Base-by-base conservation (phyloP, 169 alveolate genomes). In the Plasmodium gallinaceum region DNA sequence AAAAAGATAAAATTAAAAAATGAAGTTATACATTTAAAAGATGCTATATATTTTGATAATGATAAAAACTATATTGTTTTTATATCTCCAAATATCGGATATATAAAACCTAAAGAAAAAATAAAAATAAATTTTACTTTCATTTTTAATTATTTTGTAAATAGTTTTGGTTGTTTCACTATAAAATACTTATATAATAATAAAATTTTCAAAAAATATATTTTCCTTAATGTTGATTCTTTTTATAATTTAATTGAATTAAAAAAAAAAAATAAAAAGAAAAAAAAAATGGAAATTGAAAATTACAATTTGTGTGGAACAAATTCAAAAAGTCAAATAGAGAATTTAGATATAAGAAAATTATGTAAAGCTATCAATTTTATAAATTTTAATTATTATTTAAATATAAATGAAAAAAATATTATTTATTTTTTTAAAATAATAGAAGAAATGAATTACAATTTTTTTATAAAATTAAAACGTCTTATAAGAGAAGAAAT, bases 101-200 rank as follows among this genome's bases (percentile, higher is more conserved):
- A 83, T 62, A 54, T 83, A 54, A 68, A 83, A 16, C 91, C 91
- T 7, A 62, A 54, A 18, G 83, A 45, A 61, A 68, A 20, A 46
- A 7, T 18, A 54, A 42, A 45, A 39, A 68, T 83, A 37, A 54
- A 60, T 0, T 52, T 83, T n/a, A 66, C 72, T n/a, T 83, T 83
- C 39, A 37, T 68, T 14, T 83, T 83, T 39, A 0, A 52, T 7
- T 83, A 18, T 46, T 66, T 83, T n/a, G 83, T 69, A 7, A 68
- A 83, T 68, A n/a, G 74, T 14, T 68, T 83, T 68, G 91, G 91
- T 7, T 57, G 62, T 3, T 7, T 83, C 12, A 68, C 71, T 16
- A 68, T 83, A 3, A 66, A 71, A 46, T 83, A 66, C 45, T 61
- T 68, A 20, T 83, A 62, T 68, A 6, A 42, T 3, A 18, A 68